Conservation (phyloP, 257 asterid species). For the Solanum chmielewskii region DNA sequence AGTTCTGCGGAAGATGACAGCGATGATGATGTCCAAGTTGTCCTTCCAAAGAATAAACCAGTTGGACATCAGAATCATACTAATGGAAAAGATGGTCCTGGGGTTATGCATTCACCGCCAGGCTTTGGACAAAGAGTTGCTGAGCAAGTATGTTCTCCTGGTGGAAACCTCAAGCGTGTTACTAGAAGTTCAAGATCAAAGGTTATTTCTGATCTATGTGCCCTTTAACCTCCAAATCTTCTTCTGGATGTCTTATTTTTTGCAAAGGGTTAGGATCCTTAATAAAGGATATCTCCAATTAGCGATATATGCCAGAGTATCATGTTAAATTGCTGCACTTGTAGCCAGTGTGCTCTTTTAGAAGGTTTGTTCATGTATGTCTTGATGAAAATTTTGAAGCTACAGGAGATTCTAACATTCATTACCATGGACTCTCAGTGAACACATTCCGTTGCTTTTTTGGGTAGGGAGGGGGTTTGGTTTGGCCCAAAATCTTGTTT, state of each 20-base stretch:
- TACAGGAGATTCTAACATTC: neutral
- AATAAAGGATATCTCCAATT: neutral
- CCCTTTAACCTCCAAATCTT: neutral
- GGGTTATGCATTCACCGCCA: constrained; percentile 7
- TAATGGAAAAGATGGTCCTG: constrained; percentile 19
- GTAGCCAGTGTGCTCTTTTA: neutral
- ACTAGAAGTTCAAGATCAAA: constrained; percentile 24
- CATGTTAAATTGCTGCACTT: neutral
- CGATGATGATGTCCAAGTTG: constrained; percentile 26
- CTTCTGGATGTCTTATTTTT: neutral
- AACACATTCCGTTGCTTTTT: neutral
- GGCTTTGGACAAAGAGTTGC: constrained; percentile 21
- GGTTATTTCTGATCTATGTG: constrained; percentile 18
- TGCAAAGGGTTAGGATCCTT: neutral
- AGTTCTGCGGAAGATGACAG: constrained; percentile 45
- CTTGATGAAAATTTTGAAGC: neutral
- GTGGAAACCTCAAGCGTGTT: constrained; percentile 18
- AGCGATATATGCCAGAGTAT: neutral
- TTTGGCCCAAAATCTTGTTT: neutral
- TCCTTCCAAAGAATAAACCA: constrained; percentile 9
- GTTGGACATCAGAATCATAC: constrained; percentile 5
- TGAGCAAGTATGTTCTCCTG: constrained; percentile 14
- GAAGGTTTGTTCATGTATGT: neutral
- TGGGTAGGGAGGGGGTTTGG: neutral
- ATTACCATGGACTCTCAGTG: neutral